Evolutionary conservation across 352 stramenopile species (phyloP), one percentile per base, ranked within the genome.

Genomic region (Globisporangium iwayamae): DNA sequence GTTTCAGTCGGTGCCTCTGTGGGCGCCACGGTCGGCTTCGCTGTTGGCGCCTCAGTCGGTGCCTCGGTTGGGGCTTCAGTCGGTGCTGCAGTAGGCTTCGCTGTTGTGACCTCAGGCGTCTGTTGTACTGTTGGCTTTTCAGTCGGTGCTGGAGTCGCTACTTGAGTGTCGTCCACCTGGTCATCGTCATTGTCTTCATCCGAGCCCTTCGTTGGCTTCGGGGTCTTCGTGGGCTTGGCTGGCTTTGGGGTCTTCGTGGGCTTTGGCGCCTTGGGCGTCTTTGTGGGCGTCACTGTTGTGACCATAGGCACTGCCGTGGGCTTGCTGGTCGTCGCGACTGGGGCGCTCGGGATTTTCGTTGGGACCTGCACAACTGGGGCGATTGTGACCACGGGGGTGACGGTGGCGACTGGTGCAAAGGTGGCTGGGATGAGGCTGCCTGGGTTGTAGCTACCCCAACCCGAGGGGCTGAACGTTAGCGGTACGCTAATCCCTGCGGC

Each of bases 1-100:
- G 43, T 48, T 52, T 62, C 34, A 9, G 69, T 70, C 25, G 69
- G 69, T 16, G 25, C 38, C 22, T 16, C 11, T 14, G 59, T 67
- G n/a, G 69, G 61, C 6, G 28, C 32, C 20, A 56, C 51, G 6
- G 62, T 66, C 20, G 60, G 48, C 14, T 43, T 25, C 50, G 46
- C 16, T 13, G 56, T 51, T 18, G 59, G 22, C 7, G 38, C 63
- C 25, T 34, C 5, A 46, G 62, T 52, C 3, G 53, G 16, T 3
- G 22, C 22, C 7, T 39, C 14, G 3, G 52, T 28, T 25, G 48
- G 56, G 4, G 56, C 14, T 48, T 18, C 18, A 14, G 36, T 41
- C 11, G 36, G 36, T 13, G 36, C 36, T 10, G 11, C 36, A 41
- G 36, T 41, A 4, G 36, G 36, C 8, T 14, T 14, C 36, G 11